These are phyloP conservation scores for Phytophthora ohioensis DNA, from an alignment of 352 stramenopile genomes.

Conservation along the genomic window DNA sequence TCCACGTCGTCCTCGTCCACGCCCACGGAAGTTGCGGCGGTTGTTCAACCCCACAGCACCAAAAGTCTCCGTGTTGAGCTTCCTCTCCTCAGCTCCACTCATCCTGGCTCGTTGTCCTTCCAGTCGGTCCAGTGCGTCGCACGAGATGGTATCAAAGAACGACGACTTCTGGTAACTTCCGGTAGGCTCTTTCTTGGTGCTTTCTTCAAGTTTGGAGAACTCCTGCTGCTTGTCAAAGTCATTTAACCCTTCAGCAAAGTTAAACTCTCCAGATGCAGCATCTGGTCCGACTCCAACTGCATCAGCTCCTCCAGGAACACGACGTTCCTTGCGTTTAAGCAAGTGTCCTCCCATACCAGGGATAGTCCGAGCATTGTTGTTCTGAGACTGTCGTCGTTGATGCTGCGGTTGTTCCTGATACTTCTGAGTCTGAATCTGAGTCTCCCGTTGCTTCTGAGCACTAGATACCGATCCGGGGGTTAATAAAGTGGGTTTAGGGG, in stretches of 20 bases:
- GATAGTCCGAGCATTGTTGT: constrained; percentile 59
- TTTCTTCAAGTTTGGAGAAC: constrained; percentile 72
- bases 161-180: constrained; percentile 90
- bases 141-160: constrained; percentile 93
- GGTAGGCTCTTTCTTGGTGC: constrained; percentile 48
- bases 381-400: constrained; percentile 27
- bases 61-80: constrained; percentile 92
- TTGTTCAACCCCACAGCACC: constrained; percentile 88
- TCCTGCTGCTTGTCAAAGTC: constrained; percentile 87
- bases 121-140: constrained; percentile 84
- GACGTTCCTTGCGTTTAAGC: constrained; percentile 82
- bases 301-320: constrained; percentile 48
- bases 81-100: constrained; percentile 79
- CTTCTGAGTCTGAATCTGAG: constrained; percentile 7
- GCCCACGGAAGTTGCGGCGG: constrained; percentile 79
- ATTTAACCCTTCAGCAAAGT: constrained; percentile 70
- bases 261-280: constrained; percentile 64
- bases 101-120: constrained; percentile 77
- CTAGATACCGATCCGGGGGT: constrained; percentile 63
- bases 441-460: constrained; percentile 40
- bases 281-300: constrained; percentile 18
- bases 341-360: constrained; percentile 85
- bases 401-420: constrained; percentile 24
- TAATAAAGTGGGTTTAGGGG: constrained; percentile 51
- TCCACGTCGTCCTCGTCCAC: constrained; percentile 56